phyloP scores from a whole-genome alignment of 2,329 filamentous ascomycete genomes.

The Chaetomium olivaceum region DNA sequence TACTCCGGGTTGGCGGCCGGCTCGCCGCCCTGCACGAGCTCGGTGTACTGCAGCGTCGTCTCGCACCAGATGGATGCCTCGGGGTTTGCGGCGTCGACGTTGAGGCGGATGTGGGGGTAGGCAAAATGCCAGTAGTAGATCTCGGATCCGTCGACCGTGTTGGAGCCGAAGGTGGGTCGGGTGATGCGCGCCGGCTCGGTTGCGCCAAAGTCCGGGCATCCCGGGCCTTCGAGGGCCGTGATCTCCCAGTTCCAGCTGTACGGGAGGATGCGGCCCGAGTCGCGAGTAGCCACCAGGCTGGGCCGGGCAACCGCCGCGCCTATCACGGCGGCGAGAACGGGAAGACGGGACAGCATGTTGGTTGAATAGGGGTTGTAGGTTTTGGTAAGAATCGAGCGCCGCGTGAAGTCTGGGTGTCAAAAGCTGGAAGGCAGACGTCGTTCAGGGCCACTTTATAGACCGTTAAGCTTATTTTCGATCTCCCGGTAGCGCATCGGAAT shows the following conservation, averaged over 20 bases:
- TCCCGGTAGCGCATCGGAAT: not conserved
- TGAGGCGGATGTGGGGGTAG: slow-evolving; percentile 14
- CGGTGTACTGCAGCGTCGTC: slow-evolving; percentile 17
- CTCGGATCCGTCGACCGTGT: slow-evolving; percentile 23
- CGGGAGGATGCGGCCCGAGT: slow-evolving; percentile 15
- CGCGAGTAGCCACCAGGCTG: not conserved
- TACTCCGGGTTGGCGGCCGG: not conserved
- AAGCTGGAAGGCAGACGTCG: not conserved
- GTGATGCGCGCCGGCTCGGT: not conserved
- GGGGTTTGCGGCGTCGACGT: not conserved
- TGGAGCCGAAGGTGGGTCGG: slow-evolving; percentile 15
- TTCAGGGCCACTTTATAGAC: not conserved
- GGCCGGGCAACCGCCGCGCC: not conserved
- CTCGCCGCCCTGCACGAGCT: not conserved
- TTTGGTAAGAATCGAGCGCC: not conserved
- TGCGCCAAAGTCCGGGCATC: slow-evolving; percentile 13
- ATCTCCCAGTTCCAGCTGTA: slow-evolving; percentile 14
- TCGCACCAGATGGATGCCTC: slow-evolving; percentile 20
- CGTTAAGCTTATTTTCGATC: slow-evolving; percentile 1
- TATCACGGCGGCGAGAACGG: not conserved
- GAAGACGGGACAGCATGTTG: not conserved
- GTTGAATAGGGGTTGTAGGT: not conserved
- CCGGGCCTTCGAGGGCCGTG: slow-evolving; percentile 9
- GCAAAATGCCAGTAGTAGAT: slow-evolving; percentile 24
- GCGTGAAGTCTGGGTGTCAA: not conserved